Base-by-base conservation (phyloP, 2,329 filamentous ascomycete genomes). In the Microdochium bolleyi region DNA sequence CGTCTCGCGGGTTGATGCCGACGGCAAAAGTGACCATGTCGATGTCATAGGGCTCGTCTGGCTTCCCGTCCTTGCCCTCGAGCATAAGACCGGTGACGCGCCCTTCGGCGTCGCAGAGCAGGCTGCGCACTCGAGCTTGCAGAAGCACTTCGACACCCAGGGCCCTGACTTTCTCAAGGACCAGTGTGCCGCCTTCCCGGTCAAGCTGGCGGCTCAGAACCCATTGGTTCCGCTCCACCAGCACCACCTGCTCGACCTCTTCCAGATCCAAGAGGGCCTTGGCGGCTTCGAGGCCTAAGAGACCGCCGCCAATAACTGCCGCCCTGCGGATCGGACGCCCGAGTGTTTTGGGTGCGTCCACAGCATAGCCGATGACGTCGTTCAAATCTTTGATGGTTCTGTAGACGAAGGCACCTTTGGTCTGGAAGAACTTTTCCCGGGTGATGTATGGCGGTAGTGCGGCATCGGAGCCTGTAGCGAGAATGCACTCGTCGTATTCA, bases 201-300 rank as follows among this genome's bases (percentile, higher is more conserved):
- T 96, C 91, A 1, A 96, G 72, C 63, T 96, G 91, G 52, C 91
- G 77, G 52, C 87, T 89, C 46, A 96, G 68, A 0, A 95, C 85
- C 88, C 89, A 96, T 59, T 80, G 71, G 62, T 91, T 92, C 51
- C 89, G 78, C 68, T 96, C 92, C 51, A 96, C 83, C 9, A 96
- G 73, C 59, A 84, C 88, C 51, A 96, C 87, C 53, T 83, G 81
- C 13, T 78, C 75, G 63, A 87, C 95, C 51, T 84, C 80, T 60
- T 88, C 78, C 9, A 96, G 73, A 63, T 95, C 90, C 73, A 92
- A 85, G 88, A 96, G 91, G 2, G 91, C 91, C 62, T 95, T 94
- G 32, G 89, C 91, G 2, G 91, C 91, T 70, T 96, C 91, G 0
- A 96, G 79, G 1, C 91, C 91, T 0, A 96, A 76, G 24, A 96